Percentiles rank a stretch among this genome's conserved stretches.
Conservation (phyloP, 495 filamentous ascomycete species). For the Penicillium coprophilum region DNA sequence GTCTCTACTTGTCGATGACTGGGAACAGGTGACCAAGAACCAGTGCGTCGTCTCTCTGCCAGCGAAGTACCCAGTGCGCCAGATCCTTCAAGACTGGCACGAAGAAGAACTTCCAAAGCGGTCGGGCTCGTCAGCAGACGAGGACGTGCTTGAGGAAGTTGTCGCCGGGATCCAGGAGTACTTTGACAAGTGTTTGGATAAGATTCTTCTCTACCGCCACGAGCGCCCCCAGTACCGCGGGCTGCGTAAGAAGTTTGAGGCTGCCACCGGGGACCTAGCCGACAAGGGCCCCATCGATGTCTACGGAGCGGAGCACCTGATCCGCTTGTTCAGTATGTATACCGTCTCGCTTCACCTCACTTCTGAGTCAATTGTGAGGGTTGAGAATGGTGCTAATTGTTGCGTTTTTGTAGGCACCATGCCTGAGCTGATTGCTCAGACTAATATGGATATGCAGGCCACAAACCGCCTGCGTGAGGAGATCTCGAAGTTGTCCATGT, state of each 20-base stretch:
- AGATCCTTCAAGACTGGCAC: conserved; percentile 78
- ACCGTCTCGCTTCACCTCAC: neutral
- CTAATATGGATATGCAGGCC: conserved; percentile 92
- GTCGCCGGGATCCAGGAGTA: conserved; percentile 82
- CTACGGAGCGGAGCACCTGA: conserved; percentile 92
- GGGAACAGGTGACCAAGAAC: conserved; percentile 97
- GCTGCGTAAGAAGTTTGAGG: conserved; percentile 62
- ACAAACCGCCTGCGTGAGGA: conserved; percentile 86
- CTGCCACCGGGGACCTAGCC: conserved; percentile 54
- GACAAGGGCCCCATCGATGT: conserved; percentile 69
- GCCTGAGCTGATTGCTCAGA: conserved; percentile 92
- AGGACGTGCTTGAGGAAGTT: conserved; percentile 86
- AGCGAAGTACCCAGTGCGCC: conserved; percentile 65
- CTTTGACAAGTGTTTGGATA: conserved; percentile 82
- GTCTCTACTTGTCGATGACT: conserved; percentile 90
- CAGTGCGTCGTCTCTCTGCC: conserved; percentile 82
- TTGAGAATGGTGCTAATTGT: conserved; percentile 11
- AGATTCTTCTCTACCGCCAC: conserved; percentile 87
- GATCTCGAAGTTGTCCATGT: conserved; percentile 73
- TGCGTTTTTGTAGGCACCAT: conserved; percentile 64
- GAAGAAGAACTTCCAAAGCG: conserved; percentile 67
- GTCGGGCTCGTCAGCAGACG: conserved; percentile 55
- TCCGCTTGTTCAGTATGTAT: conserved; percentile 78
- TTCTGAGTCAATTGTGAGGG: neutral
- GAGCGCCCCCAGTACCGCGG: conserved; percentile 83